Percentiles rank a stretch among this genome's conserved stretches.
phyloP scores from a whole-genome alignment of 331 rosid species.

The Rhamnella rubrinervis region DNA sequence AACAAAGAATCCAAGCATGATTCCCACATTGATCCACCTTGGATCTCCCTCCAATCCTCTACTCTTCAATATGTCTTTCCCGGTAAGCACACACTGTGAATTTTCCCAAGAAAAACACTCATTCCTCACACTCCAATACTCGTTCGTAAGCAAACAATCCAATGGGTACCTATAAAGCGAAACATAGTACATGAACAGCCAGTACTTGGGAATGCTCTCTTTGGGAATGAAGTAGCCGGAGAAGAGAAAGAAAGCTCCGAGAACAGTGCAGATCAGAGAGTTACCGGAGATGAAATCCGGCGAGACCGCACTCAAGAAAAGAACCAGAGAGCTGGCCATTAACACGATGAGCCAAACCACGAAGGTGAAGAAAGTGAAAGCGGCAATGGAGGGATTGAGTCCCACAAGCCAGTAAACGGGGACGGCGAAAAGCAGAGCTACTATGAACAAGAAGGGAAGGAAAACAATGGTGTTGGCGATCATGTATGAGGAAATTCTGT shows the following conservation, averaged over 20 bases:
- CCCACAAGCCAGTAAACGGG: conserved; percentile 92
- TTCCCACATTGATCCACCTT: conserved; percentile 70
- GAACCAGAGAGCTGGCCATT: conserved; percentile 87
- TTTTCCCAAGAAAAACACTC: conserved; percentile 56
- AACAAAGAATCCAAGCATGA: conserved; percentile 71
- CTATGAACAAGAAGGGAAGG: conserved; percentile 72
- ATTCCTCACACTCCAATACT: conserved; percentile 59
- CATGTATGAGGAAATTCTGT: conserved; percentile 70
- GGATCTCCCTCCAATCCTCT: conserved; percentile 70
- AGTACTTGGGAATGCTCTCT: conserved; percentile 77
- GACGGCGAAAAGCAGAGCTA: conserved; percentile 59
- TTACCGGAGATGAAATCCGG: conserved; percentile 93
- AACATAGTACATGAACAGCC: conserved; percentile 91
- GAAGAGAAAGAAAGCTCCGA: conserved; percentile 84
- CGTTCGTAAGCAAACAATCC: conserved; percentile 74
- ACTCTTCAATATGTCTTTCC: conserved; percentile 68
- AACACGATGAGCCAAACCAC: conserved; percentile 87
- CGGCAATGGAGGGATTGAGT: conserved; percentile 62
- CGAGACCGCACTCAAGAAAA: conserved; percentile 76
- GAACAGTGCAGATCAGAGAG: conserved; percentile 77
- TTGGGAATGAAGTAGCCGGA: conserved; percentile 95
- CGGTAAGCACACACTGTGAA: conserved; percentile 50
- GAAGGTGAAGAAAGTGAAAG: conserved; percentile 69
- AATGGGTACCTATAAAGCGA: conserved; percentile 84
- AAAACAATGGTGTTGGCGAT: conserved; percentile 83